These are phyloP conservation scores for Syzygium oleosum DNA, from an alignment of 345 rosid species.

Conservation along the genomic window DNA sequence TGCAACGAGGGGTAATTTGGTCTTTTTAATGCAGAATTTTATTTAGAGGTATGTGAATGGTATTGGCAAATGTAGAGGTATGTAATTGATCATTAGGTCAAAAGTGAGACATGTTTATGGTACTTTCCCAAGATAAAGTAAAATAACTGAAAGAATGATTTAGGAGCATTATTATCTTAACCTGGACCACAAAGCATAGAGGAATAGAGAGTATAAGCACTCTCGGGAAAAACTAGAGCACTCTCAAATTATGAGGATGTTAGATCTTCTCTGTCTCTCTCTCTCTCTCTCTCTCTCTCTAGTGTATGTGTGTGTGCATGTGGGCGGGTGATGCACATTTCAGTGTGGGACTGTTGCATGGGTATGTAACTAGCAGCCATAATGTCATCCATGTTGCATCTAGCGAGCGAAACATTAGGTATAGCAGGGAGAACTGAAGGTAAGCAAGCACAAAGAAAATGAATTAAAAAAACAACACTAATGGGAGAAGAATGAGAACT, in stretches of 20 bases:
- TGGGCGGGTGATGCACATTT: background rate
- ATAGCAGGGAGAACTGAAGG: background rate
- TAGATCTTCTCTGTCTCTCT: background rate
- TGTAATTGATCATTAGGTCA: background rate
- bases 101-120: background rate
- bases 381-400: background rate
- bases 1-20: background rate
- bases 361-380: background rate
- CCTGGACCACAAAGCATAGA: too few relatives aligned
- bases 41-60: background rate
- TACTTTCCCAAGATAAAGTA: background rate
- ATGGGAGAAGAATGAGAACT: slow-evolving; percentile 12
- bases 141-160: background rate
- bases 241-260: background rate
- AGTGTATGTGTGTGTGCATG: too few relatives aligned
- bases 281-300: background rate
- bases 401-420: background rate
- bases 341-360: background rate
- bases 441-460: background rate
- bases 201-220: background rate
- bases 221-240: background rate
- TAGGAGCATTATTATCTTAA: background rate
- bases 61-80: background rate
- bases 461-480: background rate
- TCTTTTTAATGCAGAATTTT: background rate